Evolutionary conservation across 805 yeast species (phyloP), one percentile per base, ranked within the genome.

Genomic region (Jamesozyma piceae): DNA sequence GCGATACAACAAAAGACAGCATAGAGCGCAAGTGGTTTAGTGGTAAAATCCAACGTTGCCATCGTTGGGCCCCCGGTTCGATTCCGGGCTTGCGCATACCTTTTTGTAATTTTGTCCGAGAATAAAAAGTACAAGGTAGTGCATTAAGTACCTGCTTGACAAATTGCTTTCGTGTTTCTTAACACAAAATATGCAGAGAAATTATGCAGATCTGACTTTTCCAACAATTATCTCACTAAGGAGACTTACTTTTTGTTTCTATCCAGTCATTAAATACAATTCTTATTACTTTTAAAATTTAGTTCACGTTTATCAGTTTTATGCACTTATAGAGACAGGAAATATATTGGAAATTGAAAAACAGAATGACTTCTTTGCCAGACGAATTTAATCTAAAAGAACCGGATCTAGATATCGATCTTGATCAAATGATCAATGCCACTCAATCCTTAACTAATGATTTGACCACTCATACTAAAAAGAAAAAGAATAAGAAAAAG

Each of bases 391-490:
- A 5, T 13, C 10, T 4, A 4, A 31, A 14, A 11, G 27, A 19
- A 17, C 21, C 8, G 40, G 63, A 57, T 36, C 48, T 48, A 24
- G 62, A 59, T 28, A 51, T 53, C 17, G 63, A 58, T 27, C 44
- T 57, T 26, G 62, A 57, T 35, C 51, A 51, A 21, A 52, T 60
- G 37, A 52, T 58, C 39, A 46, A 48, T 43, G 54, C 56, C 18
- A 43, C 56, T 13, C 49, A 52, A 32, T 43, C 47, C 15, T 26
- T 47, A 11, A 44, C 50, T 20, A 47, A 49, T 21, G 55, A 52
- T 17, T 37, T 42, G 11, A 31, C 30, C 10, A 37, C 2, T 27
- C 30, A 32, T 18, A 41, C 35, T 1, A 27, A 24, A 4, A 35
- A 39, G 6, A 42, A 45, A 29, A 42, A 37, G 14, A 42, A 33